These are phyloP conservation scores for Larix sibirica DNA, from an alignment of 83 land plant genomes.

Conservation along the genomic window DNA sequence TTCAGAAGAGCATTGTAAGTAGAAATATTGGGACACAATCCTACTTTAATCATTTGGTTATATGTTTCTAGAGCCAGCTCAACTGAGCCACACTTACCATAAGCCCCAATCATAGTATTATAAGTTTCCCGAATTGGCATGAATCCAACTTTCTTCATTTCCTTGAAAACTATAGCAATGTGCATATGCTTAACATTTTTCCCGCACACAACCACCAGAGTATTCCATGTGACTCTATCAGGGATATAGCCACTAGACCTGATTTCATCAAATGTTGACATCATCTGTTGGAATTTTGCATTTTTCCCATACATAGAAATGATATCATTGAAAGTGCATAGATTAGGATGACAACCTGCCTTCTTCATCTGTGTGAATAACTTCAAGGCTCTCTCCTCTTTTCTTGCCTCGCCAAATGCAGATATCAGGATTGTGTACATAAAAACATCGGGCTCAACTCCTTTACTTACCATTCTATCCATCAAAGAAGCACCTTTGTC, in stretches of 20 bases:
- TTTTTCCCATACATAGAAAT: constrained; percentile 81
- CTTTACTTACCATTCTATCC: constrained; percentile 60
- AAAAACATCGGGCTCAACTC: constrained; percentile 73
- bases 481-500: constrained; percentile 66
- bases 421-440: constrained; percentile 77
- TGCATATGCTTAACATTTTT: constrained; percentile 59
- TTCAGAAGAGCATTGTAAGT: constrained; percentile 81
- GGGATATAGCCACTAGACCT: constrained; percentile 60
- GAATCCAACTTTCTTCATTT: constrained; percentile 80
- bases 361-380: constrained; percentile 65
- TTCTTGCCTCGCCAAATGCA: constrained; percentile 72
- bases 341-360: constrained; percentile 77
- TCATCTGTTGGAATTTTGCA: constrained; percentile 59
- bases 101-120: constrained; percentile 81
- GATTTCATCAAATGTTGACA: constrained; percentile 66
- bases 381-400: constrained; percentile 60
- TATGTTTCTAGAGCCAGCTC: constrained; percentile 46
- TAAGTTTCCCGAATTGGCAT: constrained; percentile 86
- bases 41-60: no score
- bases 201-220: constrained; percentile 68
- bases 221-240: constrained; percentile 84
- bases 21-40: constrained; percentile 33
- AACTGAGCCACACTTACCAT: constrained; percentile 79
- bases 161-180: constrained; percentile 60
- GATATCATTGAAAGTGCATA: constrained; percentile 76